Evolutionary conservation across 495 filamentous ascomycete species (phyloP), one percentile per base, ranked within the genome.

Genomic region (Penicillium maclennaniae): DNA sequence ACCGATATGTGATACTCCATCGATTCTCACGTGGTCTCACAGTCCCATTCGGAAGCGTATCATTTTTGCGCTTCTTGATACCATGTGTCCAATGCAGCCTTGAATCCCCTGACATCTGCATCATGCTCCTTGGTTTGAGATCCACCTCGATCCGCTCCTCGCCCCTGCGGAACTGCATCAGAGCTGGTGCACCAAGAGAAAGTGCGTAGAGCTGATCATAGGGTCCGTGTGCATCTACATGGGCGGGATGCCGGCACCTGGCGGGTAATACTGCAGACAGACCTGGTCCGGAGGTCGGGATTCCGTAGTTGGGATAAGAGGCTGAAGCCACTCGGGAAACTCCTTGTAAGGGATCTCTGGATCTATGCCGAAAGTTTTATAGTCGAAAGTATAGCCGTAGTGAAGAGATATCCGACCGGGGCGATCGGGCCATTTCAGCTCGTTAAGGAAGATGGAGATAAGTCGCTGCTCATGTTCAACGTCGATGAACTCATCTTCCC

Each of bases 1-100:
- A 74, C n/a, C 69, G 68, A 55, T 72, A 74, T 2, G 71, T 74
- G 25, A 74, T 65, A 51, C 71, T 74, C 71, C 71, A 74, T 34
- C 71, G 55, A 12, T 72, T 54, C 4, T 38, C 63, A 0, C 71
- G 53, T 31, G 56, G 39, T 36, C 71, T 57, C 14, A 67, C 55
- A 12, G 62, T 65, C 5, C 67, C 71, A 60, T 70, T 68, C 0
- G 61, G 7, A 10, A 74, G 31, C 1, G 51, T 60, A 57, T 74
- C 71, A 3, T 60, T 74, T 55, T 74, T 74, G 21, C 69, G 58
- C 52, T 74, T 74, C 54, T 62, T 69, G 25, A 74, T 74, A 6
- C 69, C 69, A 65, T 74, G 71, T 6, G 71, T 72, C 71, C 71
- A 74, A 64, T 71, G 66, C 49, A 74, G 39, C 28, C 71, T 58